phyloP scores from a whole-genome alignment of 805 yeast species.

The Ogataea trehaloabstinens region DNA sequence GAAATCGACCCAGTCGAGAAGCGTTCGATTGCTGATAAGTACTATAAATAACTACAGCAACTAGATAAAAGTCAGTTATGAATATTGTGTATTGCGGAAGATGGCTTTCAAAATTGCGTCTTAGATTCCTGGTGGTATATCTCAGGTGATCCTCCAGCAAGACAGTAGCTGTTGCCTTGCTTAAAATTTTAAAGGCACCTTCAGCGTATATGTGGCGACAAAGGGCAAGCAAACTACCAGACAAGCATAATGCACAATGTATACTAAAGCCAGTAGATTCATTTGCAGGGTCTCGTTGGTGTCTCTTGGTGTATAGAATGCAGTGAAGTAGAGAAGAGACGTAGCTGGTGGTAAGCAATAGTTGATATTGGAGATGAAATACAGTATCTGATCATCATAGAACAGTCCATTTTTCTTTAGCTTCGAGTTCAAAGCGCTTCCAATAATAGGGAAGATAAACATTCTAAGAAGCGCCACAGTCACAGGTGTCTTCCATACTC shows the following conservation, averaged over 20 bases:
- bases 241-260: conserved; percentile 71
- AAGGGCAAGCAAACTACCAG: conserved; percentile 72
- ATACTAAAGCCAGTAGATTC: conserved; percentile 78
- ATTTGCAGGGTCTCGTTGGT: conserved; percentile 57
- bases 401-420: conserved; percentile 63
- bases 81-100: too few relatives aligned
- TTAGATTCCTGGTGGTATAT: too few relatives aligned
- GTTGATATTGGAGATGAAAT: conserved; percentile 70
- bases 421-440: conserved; percentile 64
- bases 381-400: conserved; percentile 54
- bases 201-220: conserved; percentile 64
- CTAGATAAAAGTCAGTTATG: too few relatives aligned
- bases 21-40: too few relatives aligned
- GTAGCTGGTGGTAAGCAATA: conserved; percentile 89
- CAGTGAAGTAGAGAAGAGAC: conserved; percentile 84
- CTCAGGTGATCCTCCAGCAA: too few relatives aligned
- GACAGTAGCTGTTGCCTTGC: too few relatives aligned
- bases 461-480: conserved; percentile 57
- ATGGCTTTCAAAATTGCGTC: too few relatives aligned
- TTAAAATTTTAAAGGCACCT: conserved; percentile 37
- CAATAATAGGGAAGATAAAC: conserved; percentile 75
- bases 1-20: too few relatives aligned
- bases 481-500: conserved; percentile 67
- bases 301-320: conserved; percentile 73
- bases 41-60: too few relatives aligned